Percentiles rank a stretch among this genome's conserved stretches.
phyloP scores from a whole-genome alignment of 805 yeast species.

The Candida chauliodis region DNA sequence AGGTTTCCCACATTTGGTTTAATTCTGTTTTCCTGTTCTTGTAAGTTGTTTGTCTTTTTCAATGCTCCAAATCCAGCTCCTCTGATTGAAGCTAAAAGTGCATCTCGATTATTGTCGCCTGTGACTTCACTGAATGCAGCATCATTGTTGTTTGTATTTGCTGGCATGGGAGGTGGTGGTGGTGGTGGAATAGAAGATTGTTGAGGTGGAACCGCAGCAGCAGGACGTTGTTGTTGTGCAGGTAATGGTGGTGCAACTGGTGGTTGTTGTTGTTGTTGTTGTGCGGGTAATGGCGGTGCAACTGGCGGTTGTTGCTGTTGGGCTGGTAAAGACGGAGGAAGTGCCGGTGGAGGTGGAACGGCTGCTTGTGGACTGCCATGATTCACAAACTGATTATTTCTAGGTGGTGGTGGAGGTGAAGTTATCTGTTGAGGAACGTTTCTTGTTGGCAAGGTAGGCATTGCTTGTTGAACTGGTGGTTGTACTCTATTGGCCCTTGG shows the following conservation, averaged over 20 bases:
- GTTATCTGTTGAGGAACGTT: not conserved
- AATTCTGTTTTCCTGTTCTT: constrained; percentile 47
- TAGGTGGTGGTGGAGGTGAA: constrained; percentile 11
- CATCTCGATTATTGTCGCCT: constrained; percentile 64
- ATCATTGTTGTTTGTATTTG: not conserved
- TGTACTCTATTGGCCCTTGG: constrained; percentile 20
- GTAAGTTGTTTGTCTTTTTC: constrained; percentile 77
- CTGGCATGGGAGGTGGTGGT: constrained; percentile 17
- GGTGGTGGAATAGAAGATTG: constrained; percentile 26
- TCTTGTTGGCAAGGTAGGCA: constrained; percentile 7
- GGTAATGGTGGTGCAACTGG: constrained; percentile 21
- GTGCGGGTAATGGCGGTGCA: constrained; percentile 30
- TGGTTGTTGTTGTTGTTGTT: constrained; percentile 14
- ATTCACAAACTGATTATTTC: constrained; percentile 5
- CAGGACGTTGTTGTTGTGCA: constrained; percentile 3
- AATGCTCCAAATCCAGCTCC: constrained; percentile 70
- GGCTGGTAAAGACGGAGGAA: constrained; percentile 7
- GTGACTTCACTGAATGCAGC: constrained; percentile 15
- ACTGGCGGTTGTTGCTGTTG: constrained; percentile 8
- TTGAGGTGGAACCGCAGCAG: constrained; percentile 7
- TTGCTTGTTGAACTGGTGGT: constrained; percentile 6
- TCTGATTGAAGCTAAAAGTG: constrained; percentile 81
- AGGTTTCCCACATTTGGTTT: constrained; percentile 70
- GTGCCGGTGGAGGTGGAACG: constrained; percentile 23
- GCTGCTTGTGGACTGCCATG: constrained; percentile 26